Evolutionary conservation across 495 filamentous ascomycete species (phyloP), one percentile per base, ranked within the genome.

Genomic region (Wilcoxina mikolae): DNA sequence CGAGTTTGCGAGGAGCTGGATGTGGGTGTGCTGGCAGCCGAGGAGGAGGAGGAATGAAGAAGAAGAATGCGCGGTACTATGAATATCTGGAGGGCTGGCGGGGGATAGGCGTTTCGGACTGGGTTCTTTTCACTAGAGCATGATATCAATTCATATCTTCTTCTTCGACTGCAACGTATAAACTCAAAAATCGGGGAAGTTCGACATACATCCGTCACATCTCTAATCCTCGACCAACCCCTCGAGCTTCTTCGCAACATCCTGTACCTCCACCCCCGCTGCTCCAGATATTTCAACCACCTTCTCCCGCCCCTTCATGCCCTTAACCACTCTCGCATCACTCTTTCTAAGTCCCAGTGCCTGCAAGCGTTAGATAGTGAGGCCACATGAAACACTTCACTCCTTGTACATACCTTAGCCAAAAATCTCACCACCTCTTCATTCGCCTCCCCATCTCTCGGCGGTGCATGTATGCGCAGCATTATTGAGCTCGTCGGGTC

Each of bases 1-100:
- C 82, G 83, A 28, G 82, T 91, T 0, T 93, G 93, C 81, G 77
- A 82, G 61, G 84, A 94, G 68, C 66, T 96, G 55, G 91, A 96
- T 70, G 76, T 59, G 17, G 91, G 95, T 72, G 82, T 89, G 7
- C 63, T 95, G 3, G 22, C 24, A 11, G 11, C 7, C 7, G 4
- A 11, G 45, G 45, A 20, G 45, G 31, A 35, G 31, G 31, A 5
- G 41, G 41, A 44, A 10, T 44, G 20, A 17, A n/a, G 31, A 38
- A 38, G 7, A 38, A 38, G 7, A 38, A n/a, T 38, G n/a, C 7
- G n/a, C 7, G 31, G 31, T 7, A 38, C 7, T 38, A 38, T 7
- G n/a, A 38, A 38, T 38, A 38, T 38, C n/a, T n/a, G 31, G 31
- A n/a, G 31, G 31, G 31, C 7, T 38, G 31, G 31, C 7, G n/a